Conservation (phyloP, 495 filamentous ascomycete genomes). For the Penicillium desertorum region DNA sequence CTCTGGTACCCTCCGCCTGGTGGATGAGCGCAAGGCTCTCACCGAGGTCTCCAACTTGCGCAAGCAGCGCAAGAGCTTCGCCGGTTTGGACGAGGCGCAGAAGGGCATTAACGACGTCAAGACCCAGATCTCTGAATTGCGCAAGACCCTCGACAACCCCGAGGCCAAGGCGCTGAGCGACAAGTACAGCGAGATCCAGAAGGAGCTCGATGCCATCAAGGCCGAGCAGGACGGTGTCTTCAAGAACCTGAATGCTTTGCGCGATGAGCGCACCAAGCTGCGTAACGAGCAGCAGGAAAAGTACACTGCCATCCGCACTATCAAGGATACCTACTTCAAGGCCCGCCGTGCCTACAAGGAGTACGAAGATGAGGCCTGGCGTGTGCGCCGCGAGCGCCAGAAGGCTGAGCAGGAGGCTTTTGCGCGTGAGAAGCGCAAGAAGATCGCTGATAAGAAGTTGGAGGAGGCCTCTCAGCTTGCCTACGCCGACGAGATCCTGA, state of each 20-base stretch:
- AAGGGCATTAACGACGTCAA: conserved; percentile 83
- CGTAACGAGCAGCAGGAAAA: conserved; percentile 81
- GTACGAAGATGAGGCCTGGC: conserved; percentile 76
- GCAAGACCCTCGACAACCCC: conserved; percentile 86
- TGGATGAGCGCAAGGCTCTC: conserved; percentile 94
- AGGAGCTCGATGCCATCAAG: conserved; percentile 84
- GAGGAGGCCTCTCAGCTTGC: conserved; percentile 88
- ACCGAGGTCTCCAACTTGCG: conserved; percentile 75
- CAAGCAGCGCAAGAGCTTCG: conserved; percentile 88
- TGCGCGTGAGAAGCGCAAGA: conserved; percentile 71
- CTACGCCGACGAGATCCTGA: conserved; percentile 86
- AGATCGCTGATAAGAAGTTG: conserved; percentile 78
- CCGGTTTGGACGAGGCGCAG: conserved; percentile 74
- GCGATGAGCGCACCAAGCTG: conserved; percentile 83
- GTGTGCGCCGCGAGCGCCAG: conserved; percentile 72
- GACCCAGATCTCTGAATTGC: conserved; percentile 78
- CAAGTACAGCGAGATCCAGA: conserved; percentile 74
- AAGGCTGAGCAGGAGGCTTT: conserved; percentile 75
- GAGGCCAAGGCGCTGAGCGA: conserved; percentile 85
- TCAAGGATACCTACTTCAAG: conserved; percentile 84
- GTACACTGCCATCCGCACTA: conserved; percentile 70
- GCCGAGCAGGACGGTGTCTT: conserved; percentile 84
- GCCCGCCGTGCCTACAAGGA: conserved; percentile 72
- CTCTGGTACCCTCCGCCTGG: conserved; percentile 82
- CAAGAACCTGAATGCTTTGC: conserved; percentile 80